phyloP scores from a whole-genome alignment of 2,329 filamentous ascomycete species.

The Aureobasidium musti region DNA sequence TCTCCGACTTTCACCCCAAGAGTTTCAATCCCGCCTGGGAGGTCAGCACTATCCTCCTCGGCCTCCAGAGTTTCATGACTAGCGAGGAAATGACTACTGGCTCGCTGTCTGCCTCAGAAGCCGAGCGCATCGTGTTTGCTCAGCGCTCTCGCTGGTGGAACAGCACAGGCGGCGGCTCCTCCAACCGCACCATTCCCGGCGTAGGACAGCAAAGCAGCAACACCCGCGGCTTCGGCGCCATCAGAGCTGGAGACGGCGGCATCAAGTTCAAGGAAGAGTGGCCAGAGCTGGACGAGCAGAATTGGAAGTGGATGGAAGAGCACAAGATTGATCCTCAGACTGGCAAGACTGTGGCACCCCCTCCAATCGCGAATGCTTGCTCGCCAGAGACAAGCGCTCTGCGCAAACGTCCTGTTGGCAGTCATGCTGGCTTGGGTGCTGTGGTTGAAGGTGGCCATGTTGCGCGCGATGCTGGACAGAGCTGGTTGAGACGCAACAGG shows the following conservation, averaged over 20 bases:
- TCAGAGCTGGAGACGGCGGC: conserved; percentile 90
- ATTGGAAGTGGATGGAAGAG: conserved; percentile 88
- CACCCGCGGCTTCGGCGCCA: conserved; percentile 68
- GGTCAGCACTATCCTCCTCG: conserved; percentile 93
- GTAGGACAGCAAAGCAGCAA: conserved; percentile 51
- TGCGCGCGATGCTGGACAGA: conserved; percentile 73
- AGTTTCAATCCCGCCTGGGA: conserved; percentile 99
- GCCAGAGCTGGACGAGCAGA: conserved; percentile 85
- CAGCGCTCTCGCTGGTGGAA: conserved; percentile 92
- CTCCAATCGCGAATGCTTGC: conserved; percentile 55
- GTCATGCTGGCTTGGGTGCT: conserved; percentile 56
- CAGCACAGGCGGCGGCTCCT: conserved; percentile 82
- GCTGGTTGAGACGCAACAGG: conserved; percentile 81
- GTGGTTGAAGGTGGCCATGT: conserved; percentile 79
- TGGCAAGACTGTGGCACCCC: conserved; percentile 51
- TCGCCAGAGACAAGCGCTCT: conserved; percentile 64
- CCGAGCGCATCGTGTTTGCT: conserved; percentile 77
- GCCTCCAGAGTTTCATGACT: conserved; percentile 95
- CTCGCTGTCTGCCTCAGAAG: conserved; percentile 72
- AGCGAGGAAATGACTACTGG: conserved; percentile 98
- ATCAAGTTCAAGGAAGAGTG: conserved; percentile 87
- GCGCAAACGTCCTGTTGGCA: conserved; percentile 63
- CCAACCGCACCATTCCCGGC: conserved; percentile 52
- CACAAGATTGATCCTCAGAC: conserved; percentile 76
- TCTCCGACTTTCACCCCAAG: conserved; percentile 96